Evolutionary conservation across 2,329 filamentous ascomycete species (phyloP), one percentile per base, ranked within the genome.

Genomic region (Ceratocystis huliohia): DNA sequence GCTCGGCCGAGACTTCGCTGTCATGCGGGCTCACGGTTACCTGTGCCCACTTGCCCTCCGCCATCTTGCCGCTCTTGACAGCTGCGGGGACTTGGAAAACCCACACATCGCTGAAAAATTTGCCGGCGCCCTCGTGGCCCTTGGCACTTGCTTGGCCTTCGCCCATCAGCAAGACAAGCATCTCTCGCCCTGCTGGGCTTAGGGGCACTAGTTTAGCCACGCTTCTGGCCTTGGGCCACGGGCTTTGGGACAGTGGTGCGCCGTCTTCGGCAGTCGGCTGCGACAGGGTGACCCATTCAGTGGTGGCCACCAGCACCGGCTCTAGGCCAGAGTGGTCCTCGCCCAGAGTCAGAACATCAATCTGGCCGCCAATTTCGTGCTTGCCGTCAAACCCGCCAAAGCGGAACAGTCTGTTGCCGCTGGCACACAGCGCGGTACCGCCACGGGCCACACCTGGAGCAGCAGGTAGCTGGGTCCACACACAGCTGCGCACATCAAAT

Each of bases 321-420:
- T 85, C 82, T 37, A 78, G 79, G 59, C 74, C 75, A 57, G 76
- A 76, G 44, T 75, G 75, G 69, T 82, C 77, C n/a, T 85, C 75
- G 20, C 76, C 79, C 8, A 87, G 78, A 65, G 82, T 79, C 20
- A 87, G 73, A 67, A 88, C 81, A 72, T 95, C 89, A 13, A 96
- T 72, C 67, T 81, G 80, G 0, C 88, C 89, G 17, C 89, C 89
- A 61, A 89, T 78, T 71, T 92, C 88, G 0, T 72, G 77, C 57
- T 80, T 77, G 0, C 88, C 89, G 73, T 93, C 88, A 71, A 87
- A 93, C 0, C 91, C 91, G 69, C 90, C 89, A 77, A 91, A 92
- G 33, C 90, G 82, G 75, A 87, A 95, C 5, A 96, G 74, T 28
- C 84, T 82, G 28, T 83, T 83, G 65, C 82, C 80, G 28, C 80